Evolutionary conservation across 805 yeast species (phyloP).

Genomic region (Candida piceae): DNA sequence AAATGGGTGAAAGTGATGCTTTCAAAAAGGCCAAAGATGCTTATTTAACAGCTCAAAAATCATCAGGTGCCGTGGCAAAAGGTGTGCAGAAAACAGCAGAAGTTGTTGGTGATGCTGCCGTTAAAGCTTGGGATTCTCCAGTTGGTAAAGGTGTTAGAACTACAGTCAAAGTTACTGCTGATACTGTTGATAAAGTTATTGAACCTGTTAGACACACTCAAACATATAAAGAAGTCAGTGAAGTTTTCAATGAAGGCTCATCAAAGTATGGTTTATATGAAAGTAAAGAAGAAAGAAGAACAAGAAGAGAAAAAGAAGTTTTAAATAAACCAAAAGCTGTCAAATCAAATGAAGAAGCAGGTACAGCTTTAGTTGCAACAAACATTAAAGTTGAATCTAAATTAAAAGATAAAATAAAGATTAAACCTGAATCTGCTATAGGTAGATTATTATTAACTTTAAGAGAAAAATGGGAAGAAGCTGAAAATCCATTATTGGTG

Average conservation of each 20-base stretch:
- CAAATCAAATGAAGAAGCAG: slow-evolving; percentile 76
- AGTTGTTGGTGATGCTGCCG: slow-evolving; percentile 84
- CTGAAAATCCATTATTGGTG: slow-evolving; percentile 86
- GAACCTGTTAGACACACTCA: slow-evolving; percentile 93
- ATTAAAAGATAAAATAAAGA: slow-evolving; percentile 54
- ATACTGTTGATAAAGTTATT: slow-evolving; percentile 75
- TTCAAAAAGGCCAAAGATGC: slow-evolving; percentile 92
- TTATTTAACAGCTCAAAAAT: slow-evolving; percentile 74
- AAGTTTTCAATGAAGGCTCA: slow-evolving; percentile 89
- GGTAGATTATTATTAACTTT: slow-evolving; percentile 61
- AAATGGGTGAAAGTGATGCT: slow-evolving; percentile 90
- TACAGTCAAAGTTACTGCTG: slow-evolving; percentile 78
- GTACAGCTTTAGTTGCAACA: slow-evolving; percentile 76
- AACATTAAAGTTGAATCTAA: slow-evolving; percentile 58
- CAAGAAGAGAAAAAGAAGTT: slow-evolving; percentile 61
- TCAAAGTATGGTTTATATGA: slow-evolving; percentile 91
- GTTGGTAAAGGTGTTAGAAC: slow-evolving; percentile 85
- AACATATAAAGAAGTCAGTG: slow-evolving; percentile 81
- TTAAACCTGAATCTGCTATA: slow-evolving; percentile 59
- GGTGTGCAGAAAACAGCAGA: slow-evolving; percentile 88
- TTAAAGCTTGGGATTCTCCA: slow-evolving; percentile 93
- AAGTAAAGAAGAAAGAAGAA: slow-evolving; percentile 72
- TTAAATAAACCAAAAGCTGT: slow-evolving; percentile 59
- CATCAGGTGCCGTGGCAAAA: slow-evolving; percentile 54
- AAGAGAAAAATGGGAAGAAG: slow-evolving; percentile 81